Base-by-base conservation (phyloP, 495 filamentous ascomycete species). In the Penicillium fimorum region DNA sequence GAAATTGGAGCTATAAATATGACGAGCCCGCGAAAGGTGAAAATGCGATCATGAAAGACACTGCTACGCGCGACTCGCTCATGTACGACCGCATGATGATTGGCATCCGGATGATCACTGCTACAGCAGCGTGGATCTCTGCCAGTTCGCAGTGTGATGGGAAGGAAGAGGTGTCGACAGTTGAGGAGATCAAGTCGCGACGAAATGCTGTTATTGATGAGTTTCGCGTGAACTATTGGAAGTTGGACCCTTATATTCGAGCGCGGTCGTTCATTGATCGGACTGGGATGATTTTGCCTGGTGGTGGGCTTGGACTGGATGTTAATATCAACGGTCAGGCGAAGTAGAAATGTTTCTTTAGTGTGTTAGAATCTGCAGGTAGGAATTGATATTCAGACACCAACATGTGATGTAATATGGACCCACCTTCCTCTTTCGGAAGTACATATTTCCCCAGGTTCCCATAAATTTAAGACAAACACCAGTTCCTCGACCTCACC, bases 1-100 rank as follows among this genome's bases (percentile, higher is more conserved):
- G 95, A 50, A 80, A 89, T 53, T 96, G 89, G 84, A 71, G 77
- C 7, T 97, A 93, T 71, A 53, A 76, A n/a, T 97, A 95, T 66
- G 73, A 84, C 47, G 91, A 96, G 71, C 89, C 92, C 0, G 54
- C 74, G 0, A 57, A 79, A 0, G 83, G 82, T 24, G 92, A 96
- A 72, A 92, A 93, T 59, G 74, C 73, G 24, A 59, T 58, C 35
- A 86, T 92, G 80, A 75, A 80, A 35, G 87, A 94, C 53, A 74
- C 72, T 0, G 76, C 67, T 3, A 79, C 82, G 3, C 74, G 79
- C 33, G 82, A 86, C 22, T 72, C 74, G 18, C 67, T 93, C 9
- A 64, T 81, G 12, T 70, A 65, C 18, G 81, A 79, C 52, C 73
- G 89, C 17, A 77, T 77, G 58, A 68, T 69, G 50, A 70, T 89